Evolutionary conservation across 352 stramenopile species (phyloP).

Genomic region (Phytophthora capsici): DNA sequence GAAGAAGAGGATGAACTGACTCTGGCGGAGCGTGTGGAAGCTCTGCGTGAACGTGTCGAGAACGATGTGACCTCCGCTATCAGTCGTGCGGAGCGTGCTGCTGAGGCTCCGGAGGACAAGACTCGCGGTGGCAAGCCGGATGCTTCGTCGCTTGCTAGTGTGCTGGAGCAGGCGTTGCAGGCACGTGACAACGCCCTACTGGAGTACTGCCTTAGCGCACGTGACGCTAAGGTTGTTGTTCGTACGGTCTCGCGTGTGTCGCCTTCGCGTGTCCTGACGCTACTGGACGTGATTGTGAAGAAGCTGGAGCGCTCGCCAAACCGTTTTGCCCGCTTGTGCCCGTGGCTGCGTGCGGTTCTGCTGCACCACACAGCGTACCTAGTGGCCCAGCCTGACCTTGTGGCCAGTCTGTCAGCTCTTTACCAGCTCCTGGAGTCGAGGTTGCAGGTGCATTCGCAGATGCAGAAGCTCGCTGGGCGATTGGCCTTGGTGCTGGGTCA

Average conservation of each 20-base stretch:
- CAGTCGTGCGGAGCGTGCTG: constrained; percentile 49
- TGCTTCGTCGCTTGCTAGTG: constrained; percentile 80
- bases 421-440: constrained; percentile 88
- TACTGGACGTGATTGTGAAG: constrained; percentile 81
- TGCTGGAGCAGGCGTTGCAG: constrained; percentile 86
- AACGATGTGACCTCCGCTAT: constrained; percentile 71
- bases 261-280: constrained; percentile 73
- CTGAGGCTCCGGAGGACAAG: constrained; percentile 44
- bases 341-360: constrained; percentile 84
- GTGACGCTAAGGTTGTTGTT: constrained; percentile 76
- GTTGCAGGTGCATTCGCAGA: constrained; percentile 80
- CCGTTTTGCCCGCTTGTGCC: constrained; percentile 79
- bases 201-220: constrained; percentile 82
- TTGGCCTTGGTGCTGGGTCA: constrained; percentile 85
- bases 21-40: constrained; percentile 78
- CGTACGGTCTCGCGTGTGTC: constrained; percentile 82
- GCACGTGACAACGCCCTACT: constrained; percentile 89
- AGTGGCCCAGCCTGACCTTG: constrained; percentile 83
- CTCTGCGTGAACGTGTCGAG: constrained; percentile 78
- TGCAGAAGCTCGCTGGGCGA: constrained; percentile 86
- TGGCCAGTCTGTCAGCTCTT: constrained; percentile 79
- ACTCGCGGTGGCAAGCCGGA: constrained; percentile 60
- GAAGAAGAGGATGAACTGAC: constrained; percentile 66
- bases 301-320: constrained; percentile 86
- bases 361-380: constrained; percentile 88